These are phyloP conservation scores for Lignosus rhinocerotis DNA, from an alignment of 1,284 basidiomycete species.

Conservation along the genomic window DNA sequence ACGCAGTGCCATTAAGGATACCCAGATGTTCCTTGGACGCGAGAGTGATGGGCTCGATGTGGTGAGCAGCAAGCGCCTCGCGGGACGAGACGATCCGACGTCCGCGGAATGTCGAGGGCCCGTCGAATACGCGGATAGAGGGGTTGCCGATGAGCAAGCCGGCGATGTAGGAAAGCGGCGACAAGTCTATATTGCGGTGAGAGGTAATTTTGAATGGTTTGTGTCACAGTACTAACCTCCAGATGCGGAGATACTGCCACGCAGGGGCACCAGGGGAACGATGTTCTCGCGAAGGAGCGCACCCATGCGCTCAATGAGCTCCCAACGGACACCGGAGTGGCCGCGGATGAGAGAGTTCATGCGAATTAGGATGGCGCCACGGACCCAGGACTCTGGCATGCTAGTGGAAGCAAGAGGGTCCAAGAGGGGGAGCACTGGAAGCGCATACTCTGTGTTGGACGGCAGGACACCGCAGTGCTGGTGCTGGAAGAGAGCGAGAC, in stretches of 20 bases:
- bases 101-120: constrained; percentile 49
- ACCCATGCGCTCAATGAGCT: constrained; percentile 79
- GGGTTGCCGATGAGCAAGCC: constrained; percentile 78
- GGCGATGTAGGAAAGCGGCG: constrained; percentile 84
- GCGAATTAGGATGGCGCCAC: constrained; percentile 83
- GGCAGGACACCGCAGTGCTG: constrained; percentile 74
- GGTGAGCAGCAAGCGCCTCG: constrained; percentile 67
- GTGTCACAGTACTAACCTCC: constrained; percentile 51
- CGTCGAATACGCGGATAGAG: constrained; percentile 74
- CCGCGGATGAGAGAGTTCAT: constrained; percentile 88
- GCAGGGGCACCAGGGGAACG: constrained; percentile 81
- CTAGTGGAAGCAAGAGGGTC: constrained; percentile 68
- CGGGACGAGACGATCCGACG: constrained; percentile 60
- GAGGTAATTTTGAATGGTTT: not conserved
- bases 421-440: constrained; percentile 57
- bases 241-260: constrained; percentile 81
- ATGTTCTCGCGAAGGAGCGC: constrained; percentile 73
- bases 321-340: constrained; percentile 84
- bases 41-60: constrained; percentile 68
- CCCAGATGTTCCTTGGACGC: constrained; percentile 84
- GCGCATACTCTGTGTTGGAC: constrained; percentile 44
- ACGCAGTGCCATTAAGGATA: constrained; percentile 83
- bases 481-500: constrained; percentile 78
- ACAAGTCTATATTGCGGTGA: constrained; percentile 50
- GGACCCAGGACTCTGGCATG: constrained; percentile 92